Base-by-base conservation (phyloP, 2,329 filamentous ascomycete species). In the Ascochyta fabae region DNA sequence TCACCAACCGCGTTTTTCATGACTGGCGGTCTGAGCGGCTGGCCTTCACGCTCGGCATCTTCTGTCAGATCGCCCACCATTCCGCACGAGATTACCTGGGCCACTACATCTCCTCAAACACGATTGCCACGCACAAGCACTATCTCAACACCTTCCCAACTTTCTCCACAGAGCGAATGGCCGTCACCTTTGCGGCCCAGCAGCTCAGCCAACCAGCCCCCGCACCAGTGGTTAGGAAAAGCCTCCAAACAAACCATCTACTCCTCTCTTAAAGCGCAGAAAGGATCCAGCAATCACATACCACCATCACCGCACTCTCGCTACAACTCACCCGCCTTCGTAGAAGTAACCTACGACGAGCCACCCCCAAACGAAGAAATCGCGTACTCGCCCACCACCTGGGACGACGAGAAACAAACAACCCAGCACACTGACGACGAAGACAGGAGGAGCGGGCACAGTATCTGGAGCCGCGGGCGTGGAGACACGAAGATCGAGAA, bases 1-100 rank as follows among this genome's bases (percentile, higher is more conserved):
- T 64, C 66, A 7, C 62, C 64, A 6, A 68, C 64, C 1, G 43
- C 39, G 1, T 69, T 68, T 47, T 59, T 68, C 55, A 65, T 68
- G 59, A 68, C 61, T 0, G 65, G 67, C 8, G 62, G 56, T 15
- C 46, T 48, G 29, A 58, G 46, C 16, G 59, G 57, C 3, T 63
- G 60, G 62, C 54, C 58, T 22, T 57, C 58, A 10, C 46, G 42
- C 49, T 35, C 41, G 19, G 10, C 34, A 2, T 42, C 55, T 4
- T 24, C 13, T 4, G 3, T 2, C 2, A 22, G 16, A 19, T 27
- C 24, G 9, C 40, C 34, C 4, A 15, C n/a, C 13, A 26, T 49
- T 16, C 56, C 58, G 12, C 50, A 54, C 15, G 48, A 53, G 4
- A 41, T 40, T 9, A 54, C 55, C 1, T 38, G 45, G 24, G 48